Evolutionary conservation across 2,329 filamentous ascomycete species (phyloP), one percentile per base, ranked within the genome.

Genomic region (Paecilomyces sp.): DNA sequence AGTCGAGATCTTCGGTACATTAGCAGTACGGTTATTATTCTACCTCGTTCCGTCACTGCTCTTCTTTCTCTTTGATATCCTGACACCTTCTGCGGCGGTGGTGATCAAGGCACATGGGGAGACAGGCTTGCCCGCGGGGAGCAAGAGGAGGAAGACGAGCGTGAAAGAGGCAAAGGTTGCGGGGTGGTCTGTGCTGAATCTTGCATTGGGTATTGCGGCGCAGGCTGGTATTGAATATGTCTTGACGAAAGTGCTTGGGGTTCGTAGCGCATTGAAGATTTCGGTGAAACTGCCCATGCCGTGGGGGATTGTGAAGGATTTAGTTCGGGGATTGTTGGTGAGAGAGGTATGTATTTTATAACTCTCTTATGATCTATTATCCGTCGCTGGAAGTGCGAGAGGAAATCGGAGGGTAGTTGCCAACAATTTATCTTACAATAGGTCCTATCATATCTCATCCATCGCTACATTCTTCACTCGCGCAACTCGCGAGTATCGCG

Each of bases 1-100:
- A 60, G 85, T 96, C 60, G 91, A 96, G 72, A 72, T 94, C 1
- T 79, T 89, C 57, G 90, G 87, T 58, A 87, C 88, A 0, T 72
- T 90, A 4, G 83, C 84, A 25, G 79, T 92, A 55, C 87, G 90
- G 51, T 60, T 87, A 9, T 64, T 90, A 3, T 86, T 92, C 68
- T 95, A 87, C 76, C 77, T 94, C 2, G 57, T 90, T 0, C 92
- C 92, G 0, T 90, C 90, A 0, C 72, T 90, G 0, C 61, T 88
- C 12, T 91, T 91, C 67, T 84, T 94, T 1, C 68, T 86, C 2
- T 88, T 96, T 69, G 92, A 96, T 71, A 79, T 83, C 2, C 71
- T 85, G 1, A 67, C 92, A 0, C 91, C 92, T 0, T 88, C 85
- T 59, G 77, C 92, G 2, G 82, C 88, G 6, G 82, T 85, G 24